Percentiles rank a stretch among this genome's conserved stretches.
Conservation (phyloP, 805 yeast species). For the Suhomyces emberorum region DNA sequence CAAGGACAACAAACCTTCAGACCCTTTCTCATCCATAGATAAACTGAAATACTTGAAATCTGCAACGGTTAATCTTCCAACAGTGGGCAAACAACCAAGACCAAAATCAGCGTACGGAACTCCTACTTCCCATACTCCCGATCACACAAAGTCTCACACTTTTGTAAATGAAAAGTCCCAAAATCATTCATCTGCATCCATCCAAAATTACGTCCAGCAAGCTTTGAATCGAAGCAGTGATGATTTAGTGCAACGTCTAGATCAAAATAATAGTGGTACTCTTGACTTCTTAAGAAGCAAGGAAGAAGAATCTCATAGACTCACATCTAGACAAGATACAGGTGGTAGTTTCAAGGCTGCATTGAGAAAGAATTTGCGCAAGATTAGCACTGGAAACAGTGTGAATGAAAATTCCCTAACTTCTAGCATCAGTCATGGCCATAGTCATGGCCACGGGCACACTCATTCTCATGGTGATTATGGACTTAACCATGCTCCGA, state of each 20-base stretch:
- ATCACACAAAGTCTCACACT: constrained; percentile 7
- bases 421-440: constrained; percentile 14
- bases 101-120: constrained; percentile 15
- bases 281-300: constrained; percentile 35
- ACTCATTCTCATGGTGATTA: no score
- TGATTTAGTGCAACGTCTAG: constrained; percentile 8
- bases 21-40: constrained; percentile 44
- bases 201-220: constrained; percentile 31
- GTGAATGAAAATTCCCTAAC: constrained; percentile 7
- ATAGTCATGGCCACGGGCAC: constrained; percentile 2
- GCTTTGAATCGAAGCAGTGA: constrained; percentile 28
- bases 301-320: constrained; percentile 21
- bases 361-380: constrained; percentile 32
- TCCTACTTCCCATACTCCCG: background rate
- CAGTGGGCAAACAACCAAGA: constrained; percentile 7
- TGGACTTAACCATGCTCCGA: no score
- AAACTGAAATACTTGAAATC: constrained; percentile 29
- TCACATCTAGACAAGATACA: constrained; percentile 27
- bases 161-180: background rate
- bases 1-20: constrained; percentile 14
- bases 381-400: constrained; percentile 39
- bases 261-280: constrained; percentile 19
- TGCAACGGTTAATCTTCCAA: constrained; percentile 6
- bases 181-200: constrained; percentile 16
- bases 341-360: constrained; percentile 39